Base-by-base conservation (phyloP, 1,284 basidiomycete species). In the Tilletia walkeri region DNA sequence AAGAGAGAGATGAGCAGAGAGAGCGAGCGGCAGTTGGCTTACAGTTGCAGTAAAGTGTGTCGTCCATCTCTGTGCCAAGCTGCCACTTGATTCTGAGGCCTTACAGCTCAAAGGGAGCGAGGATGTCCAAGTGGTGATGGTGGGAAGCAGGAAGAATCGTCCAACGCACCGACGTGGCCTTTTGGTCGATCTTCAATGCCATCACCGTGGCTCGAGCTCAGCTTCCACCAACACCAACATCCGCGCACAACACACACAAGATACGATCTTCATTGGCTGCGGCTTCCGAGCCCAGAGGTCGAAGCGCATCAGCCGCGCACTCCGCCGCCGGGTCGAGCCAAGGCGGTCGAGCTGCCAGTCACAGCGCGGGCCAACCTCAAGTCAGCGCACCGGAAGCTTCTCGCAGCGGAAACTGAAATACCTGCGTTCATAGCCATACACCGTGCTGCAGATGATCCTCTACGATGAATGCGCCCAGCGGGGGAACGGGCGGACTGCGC, bases 391-490 rank as follows among this genome's bases (percentile, higher is more conserved):
- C 12, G 45, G 65, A 50, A 36, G 34, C 56, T 84, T 80, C 72
- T 70, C 77, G 4, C 78, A 79, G 20, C 80, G 82, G n/a, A 81
- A 84, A 66, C 73, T 81, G 38, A 81, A 76, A 65, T 85, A 85
- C 76, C 78, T 85, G 6, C 84, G 85, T 34, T 80, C 84, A 38
- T 82, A 79, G 2, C 78, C 83, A 4, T 75, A 76, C 24, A 73
- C 80, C 7, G 84, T 85, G 9, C 74, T 85, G 0, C 83, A 82
- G 56, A 79, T 82, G 72, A 75, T 84, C 69, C 75, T 85, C 53
- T 84, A 85, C 72, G 85, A 83, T 85, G 79, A 84, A 83, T 53
- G 76, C 77, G 34, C 72, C 80, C 59, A 63, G 59, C 59, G 59
- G 41, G 16, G 59, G 74, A 54, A 73, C 61, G 68, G 69, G 18